These are phyloP conservation scores for Heliamphora exappendiculata DNA, from an alignment of 148 eudicot species.

Conservation along the genomic window DNA sequence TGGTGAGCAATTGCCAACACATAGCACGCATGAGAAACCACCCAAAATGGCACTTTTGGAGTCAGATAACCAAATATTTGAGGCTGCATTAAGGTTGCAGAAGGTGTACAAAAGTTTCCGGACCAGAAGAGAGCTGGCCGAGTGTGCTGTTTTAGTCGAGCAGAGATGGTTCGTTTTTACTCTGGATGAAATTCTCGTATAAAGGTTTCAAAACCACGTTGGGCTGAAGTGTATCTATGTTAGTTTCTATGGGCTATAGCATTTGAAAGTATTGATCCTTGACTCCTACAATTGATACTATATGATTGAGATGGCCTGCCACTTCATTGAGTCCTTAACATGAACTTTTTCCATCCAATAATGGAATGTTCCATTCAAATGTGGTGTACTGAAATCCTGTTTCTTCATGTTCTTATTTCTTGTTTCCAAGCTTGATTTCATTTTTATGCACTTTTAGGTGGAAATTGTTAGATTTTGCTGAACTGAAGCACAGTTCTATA, in stretches of 20 bases:
- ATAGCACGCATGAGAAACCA: background rate
- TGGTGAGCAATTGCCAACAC: slow-evolving; percentile 1
- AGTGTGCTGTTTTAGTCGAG: slow-evolving; percentile 59
- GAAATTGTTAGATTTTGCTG: slow-evolving; percentile 61
- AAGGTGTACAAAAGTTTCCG: slow-evolving; percentile 56
- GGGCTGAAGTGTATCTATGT: background rate
- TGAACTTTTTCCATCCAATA: background rate
- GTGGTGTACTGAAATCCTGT: background rate
- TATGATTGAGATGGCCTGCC: too few species aligned
- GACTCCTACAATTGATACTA: too few species aligned
- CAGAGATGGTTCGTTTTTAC: slow-evolving; percentile 45
- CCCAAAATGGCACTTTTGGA: background rate
- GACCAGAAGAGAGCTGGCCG: slow-evolving; percentile 56
- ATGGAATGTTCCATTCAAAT: background rate
- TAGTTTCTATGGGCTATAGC: background rate
- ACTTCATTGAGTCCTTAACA: background rate
- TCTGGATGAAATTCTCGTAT: too few species aligned
- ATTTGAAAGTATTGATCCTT: too few species aligned
- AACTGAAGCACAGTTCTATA: slow-evolving; percentile 51
- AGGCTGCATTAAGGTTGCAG: slow-evolving; percentile 49
- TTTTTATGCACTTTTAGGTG: slow-evolving; percentile 34
- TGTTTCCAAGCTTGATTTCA: background rate
- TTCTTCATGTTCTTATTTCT: background rate
- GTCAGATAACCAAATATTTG: slow-evolving; percentile 12
- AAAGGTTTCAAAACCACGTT: background rate